Base-by-base conservation (phyloP, 23 red algal genomes). In the Gracilariopsis chorda region DNA sequence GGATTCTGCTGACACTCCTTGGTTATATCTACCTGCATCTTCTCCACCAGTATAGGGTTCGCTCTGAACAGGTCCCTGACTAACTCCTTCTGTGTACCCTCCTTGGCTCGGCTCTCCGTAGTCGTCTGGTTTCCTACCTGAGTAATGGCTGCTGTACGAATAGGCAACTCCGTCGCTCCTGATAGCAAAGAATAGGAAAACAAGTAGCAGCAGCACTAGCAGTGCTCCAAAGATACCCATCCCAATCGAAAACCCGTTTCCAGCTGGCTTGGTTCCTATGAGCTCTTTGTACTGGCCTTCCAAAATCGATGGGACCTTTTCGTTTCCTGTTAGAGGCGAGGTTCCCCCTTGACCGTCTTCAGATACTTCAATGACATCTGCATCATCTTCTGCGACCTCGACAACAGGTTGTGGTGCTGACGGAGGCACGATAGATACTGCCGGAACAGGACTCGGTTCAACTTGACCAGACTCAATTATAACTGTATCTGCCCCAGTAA, bases 141-240 rank as follows among this genome's bases (percentile, higher is more conserved):
- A 89, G 51, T 78, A 78, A 46, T 89, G 85, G 29, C 85, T 89
- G 82, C 82, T 86, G 44, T 86, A 86, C 6, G 82, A 86, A 57
- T 89, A 77, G 32, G 85, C 48, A 25, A 39, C 72, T 20, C 69
- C 68, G 36, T 52, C 69, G 27, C 85, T 76, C 51, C 68, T 56
- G 27, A 89, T 77, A 30, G 85, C 85, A 61, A 89, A 78, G 85
- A 78, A 78, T n/a, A 89, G 51, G 24, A 64, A 73, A 16, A 89
- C 9, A 34, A 89, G 55, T 19, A 89, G 27, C 25, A 89, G 65
- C 41, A 73, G 65, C 49, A 89, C 85, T 29, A 89, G 33, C 28
- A 89, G 47, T 30, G 65, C 85, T 19, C 85, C 85, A 49, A 89
- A 24, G 40, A 89, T 28, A 77, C 85, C 85, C 85, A 89, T 89